phyloP scores from a whole-genome alignment of 2,329 filamentous ascomycete species.

The Xylariaceae sp. region DNA sequence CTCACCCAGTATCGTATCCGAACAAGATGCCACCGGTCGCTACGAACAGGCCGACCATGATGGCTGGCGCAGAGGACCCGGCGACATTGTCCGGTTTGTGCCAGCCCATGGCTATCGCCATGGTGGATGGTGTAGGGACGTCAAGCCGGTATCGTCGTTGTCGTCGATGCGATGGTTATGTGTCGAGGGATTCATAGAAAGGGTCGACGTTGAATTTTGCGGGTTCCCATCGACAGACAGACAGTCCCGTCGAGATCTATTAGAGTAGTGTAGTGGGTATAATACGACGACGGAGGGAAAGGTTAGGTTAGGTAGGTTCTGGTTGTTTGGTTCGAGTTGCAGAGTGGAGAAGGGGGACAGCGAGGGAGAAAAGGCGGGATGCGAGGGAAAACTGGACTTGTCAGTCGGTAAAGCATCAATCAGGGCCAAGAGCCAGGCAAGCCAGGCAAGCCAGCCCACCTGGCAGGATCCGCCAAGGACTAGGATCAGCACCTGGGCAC shows the following conservation, averaged over 20 bases:
- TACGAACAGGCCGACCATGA: conserved; percentile 75
- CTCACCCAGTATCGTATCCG: conserved; percentile 74
- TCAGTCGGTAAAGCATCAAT: too few relatives aligned
- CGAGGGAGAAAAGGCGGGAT: conserved; percentile 36
- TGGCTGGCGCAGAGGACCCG: conserved; percentile 74
- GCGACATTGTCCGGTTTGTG: conserved; percentile 78
- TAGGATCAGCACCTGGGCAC: too few relatives aligned
- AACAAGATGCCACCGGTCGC: conserved; percentile 73
- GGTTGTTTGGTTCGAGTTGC: too few relatives aligned
- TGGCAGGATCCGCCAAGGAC: too few relatives aligned
- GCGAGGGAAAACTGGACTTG: conserved; percentile 3
- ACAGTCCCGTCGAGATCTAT: too few relatives aligned
- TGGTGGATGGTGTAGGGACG: conserved; percentile 57
- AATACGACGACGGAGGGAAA: conserved; percentile 25
- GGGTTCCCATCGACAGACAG: conserved; percentile 40
- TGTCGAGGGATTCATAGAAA: conserved; percentile 30
- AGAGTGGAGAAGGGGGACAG: conserved; percentile 38
- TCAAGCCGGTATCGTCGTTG: conserved; percentile 56
- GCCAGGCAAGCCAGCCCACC: too few relatives aligned
- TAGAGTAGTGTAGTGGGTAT: conserved; percentile 18
- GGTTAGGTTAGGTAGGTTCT: too few relatives aligned
- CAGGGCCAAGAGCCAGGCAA: too few relatives aligned
- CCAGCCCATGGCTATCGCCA: conserved; percentile 73
- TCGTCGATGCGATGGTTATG: conserved; percentile 31
- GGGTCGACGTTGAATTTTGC: conserved; percentile 35